Evolutionary conservation across 2,329 filamentous ascomycete species (phyloP).

Genomic region (Reticulascus tulasneorum): DNA sequence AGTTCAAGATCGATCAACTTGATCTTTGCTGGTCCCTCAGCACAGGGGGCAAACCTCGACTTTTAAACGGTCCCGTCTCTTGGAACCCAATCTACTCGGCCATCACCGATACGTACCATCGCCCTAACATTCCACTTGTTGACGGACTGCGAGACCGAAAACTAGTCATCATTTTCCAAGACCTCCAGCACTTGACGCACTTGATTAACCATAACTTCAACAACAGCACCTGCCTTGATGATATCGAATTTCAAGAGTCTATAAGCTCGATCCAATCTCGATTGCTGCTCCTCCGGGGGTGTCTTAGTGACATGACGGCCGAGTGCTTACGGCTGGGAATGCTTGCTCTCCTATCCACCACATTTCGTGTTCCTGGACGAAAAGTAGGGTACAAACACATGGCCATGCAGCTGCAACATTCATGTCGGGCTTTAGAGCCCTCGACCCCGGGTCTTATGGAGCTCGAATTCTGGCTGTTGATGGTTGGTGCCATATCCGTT

Average conservation of each 20-base stretch:
- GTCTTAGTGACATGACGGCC: background rate
- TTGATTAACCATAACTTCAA: slow-evolving; percentile 19
- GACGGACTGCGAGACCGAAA: too few relatives aligned
- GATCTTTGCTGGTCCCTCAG: slow-evolving; percentile 23
- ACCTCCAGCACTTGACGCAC: slow-evolving; percentile 24
- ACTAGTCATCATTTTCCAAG: too few relatives aligned
- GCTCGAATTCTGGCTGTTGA: slow-evolving; percentile 19
- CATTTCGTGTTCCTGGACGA: too few relatives aligned
- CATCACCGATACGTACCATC: too few relatives aligned
- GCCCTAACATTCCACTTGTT: too few relatives aligned
- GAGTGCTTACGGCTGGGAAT: slow-evolving; percentile 21
- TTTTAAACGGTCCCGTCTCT: too few relatives aligned
- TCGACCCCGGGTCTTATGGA: too few relatives aligned
- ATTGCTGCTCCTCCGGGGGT: slow-evolving; percentile 1
- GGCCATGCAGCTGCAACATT: too few relatives aligned
- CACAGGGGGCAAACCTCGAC: slow-evolving; percentile 19
- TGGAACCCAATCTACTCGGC: too few relatives aligned
- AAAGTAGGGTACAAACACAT: too few relatives aligned
- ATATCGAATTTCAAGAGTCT: slow-evolving; percentile 13
- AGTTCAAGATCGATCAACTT: too few relatives aligned
- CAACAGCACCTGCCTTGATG: slow-evolving; percentile 18
- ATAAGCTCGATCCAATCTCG: slow-evolving; percentile 10
- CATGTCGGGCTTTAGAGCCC: too few relatives aligned
- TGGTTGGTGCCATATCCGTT: slow-evolving; percentile 19
- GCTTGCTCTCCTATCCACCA: slow-evolving; percentile 24